phyloP scores from a whole-genome alignment of 2,329 filamentous ascomycete genomes.

The Albifimbria verrucaria region DNA sequence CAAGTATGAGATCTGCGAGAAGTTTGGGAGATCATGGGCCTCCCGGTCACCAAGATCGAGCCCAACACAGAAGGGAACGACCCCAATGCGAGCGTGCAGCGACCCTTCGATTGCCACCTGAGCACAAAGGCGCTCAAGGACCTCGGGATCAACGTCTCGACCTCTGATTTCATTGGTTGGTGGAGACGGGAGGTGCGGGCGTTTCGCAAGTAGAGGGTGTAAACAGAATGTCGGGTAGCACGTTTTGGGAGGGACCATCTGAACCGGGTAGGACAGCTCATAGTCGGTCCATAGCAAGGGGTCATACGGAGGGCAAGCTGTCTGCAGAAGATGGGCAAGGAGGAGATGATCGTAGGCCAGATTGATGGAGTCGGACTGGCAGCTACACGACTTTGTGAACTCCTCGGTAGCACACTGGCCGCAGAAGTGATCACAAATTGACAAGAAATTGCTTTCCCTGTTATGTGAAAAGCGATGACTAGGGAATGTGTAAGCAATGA shows the following conservation, averaged over 20 bases:
- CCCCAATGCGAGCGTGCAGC: slow-evolving; percentile 66
- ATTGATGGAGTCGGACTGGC: no score
- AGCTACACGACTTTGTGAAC: no score
- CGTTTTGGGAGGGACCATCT: background rate
- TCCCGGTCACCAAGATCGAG: slow-evolving; percentile 66
- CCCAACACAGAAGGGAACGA: slow-evolving; percentile 70
- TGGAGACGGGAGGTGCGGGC: slow-evolving; percentile 66
- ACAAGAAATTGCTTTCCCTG: no score
- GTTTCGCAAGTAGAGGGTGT: slow-evolving; percentile 49
- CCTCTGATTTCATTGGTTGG: slow-evolving; percentile 75
- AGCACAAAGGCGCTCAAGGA: slow-evolving; percentile 71
- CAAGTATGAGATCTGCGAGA: slow-evolving; percentile 83
- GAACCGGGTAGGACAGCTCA: no score
- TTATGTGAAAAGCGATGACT: no score
- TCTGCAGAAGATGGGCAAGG: no score
- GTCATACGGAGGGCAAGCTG: no score
- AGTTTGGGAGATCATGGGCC: slow-evolving; percentile 74
- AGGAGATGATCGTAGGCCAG: no score
- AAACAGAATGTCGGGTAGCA: background rate
- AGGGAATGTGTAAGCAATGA: no score
- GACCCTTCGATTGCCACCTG: slow-evolving; percentile 86
- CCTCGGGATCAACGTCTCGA: slow-evolving; percentile 70
- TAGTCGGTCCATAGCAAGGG: no score
- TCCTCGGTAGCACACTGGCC: no score
- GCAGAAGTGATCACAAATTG: no score